phyloP scores from a whole-genome alignment of 164 flowering plant genomes.

The Stephania cephalantha region DNA sequence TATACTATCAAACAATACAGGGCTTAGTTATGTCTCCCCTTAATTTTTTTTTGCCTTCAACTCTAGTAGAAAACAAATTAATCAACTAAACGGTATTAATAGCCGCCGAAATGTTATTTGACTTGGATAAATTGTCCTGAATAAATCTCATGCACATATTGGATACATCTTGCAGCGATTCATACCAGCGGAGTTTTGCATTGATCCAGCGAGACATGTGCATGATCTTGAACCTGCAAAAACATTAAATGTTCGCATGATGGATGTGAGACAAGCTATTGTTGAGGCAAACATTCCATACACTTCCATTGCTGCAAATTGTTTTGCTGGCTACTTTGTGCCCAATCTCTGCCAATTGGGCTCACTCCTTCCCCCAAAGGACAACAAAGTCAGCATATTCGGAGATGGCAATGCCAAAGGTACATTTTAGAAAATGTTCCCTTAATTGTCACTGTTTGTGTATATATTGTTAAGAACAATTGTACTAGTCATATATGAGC shows the following conservation, averaged over 20 bases:
- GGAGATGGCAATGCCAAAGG: constrained; percentile 21
- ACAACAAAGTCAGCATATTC: constrained; percentile 16
- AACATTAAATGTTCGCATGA: constrained; percentile 8
- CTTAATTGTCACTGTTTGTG: too few relatives aligned
- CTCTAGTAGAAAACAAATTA: too few relatives aligned
- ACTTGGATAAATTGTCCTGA: too few relatives aligned
- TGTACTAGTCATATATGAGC: background rate
- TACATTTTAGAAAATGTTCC: too few relatives aligned
- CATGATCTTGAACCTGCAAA: constrained; percentile 20
- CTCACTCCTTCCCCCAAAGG: constrained; percentile 25
- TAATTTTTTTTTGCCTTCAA: too few relatives aligned
- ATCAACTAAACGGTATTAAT: too few relatives aligned
- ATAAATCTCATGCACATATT: too few relatives aligned
- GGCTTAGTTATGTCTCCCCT: too few relatives aligned
- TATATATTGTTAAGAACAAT: too few relatives aligned
- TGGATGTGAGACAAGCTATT: constrained; percentile 19
- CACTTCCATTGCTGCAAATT: constrained; percentile 19
- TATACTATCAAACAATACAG: too few relatives aligned
- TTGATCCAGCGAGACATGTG: constrained; percentile 28
- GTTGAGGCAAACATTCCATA: constrained; percentile 19
- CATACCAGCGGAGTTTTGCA: constrained; percentile 32
- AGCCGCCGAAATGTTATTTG: too few relatives aligned
- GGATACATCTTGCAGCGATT: constrained; percentile 9
- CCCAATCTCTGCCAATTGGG: constrained; percentile 19
- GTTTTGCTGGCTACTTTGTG: constrained; percentile 17